phyloP scores from a whole-genome alignment of 768 basidiomycete species.

The Gloeostereum incarnatum region DNA sequence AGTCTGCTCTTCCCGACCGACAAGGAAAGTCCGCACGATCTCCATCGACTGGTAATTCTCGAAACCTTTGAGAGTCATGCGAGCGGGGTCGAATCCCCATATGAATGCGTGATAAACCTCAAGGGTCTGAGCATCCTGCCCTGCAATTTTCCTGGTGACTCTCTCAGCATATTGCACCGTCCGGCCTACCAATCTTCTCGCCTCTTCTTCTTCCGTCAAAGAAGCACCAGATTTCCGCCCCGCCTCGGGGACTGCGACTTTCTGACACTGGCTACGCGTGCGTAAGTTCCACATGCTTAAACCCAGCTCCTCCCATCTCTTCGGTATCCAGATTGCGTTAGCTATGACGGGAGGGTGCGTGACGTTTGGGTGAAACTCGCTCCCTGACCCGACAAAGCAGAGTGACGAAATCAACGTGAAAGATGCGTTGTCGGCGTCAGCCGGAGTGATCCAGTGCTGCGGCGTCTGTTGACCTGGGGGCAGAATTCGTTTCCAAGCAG shows the following conservation, averaged over 20 bases:
- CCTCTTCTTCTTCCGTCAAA: background rate
- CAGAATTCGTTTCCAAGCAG: background rate
- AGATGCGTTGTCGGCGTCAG: background rate
- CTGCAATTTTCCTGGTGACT: background rate
- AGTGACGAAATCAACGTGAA: background rate
- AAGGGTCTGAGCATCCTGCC: background rate
- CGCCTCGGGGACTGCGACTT: background rate
- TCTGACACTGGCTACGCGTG: background rate
- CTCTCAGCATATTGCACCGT: background rate
- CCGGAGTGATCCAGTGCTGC: background rate
- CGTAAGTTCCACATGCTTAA: background rate
- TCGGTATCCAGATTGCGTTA: background rate
- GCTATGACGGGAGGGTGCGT: background rate
- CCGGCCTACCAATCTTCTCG: background rate
- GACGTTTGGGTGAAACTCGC: background rate
- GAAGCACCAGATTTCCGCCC: no score
- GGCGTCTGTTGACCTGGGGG: background rate
- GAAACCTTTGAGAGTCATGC: background rate
- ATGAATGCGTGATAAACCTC: background rate
- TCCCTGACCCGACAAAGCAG: background rate
- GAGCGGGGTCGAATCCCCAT: background rate
- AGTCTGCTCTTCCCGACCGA: background rate
- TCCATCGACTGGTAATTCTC: background rate
- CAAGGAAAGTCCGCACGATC: background rate
- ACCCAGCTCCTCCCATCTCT: background rate